Conservation (phyloP, 768 basidiomycete genomes). For the Tephrocybe rancida region DNA sequence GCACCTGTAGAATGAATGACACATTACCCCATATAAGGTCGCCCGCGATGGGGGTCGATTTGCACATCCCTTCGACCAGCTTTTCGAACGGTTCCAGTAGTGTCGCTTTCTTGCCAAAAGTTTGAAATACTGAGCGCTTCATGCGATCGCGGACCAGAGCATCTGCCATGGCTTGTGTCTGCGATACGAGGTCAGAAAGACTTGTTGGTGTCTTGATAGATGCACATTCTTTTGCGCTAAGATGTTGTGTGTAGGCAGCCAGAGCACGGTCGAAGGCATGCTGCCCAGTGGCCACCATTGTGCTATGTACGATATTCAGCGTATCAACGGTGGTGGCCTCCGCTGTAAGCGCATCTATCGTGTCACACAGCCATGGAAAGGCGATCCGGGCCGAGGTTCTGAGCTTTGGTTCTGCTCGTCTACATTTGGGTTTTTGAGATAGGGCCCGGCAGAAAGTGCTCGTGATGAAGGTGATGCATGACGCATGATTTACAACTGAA, state of each 20-base stretch:
- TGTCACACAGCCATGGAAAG: too few relatives aligned
- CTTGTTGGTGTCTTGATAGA: neutral
- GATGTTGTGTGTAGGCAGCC: slow-evolving; percentile 1
- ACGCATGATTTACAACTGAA: too few relatives aligned
- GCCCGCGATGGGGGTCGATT: neutral
- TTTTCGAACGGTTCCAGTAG: neutral
- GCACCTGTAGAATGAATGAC: slow-evolving; percentile 1
- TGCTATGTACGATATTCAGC: too few relatives aligned
- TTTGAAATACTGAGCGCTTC: neutral
- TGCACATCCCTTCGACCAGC: neutral
- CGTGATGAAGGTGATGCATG: too few relatives aligned
- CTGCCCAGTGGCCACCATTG: neutral
- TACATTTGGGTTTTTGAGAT: too few relatives aligned
- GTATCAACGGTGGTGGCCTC: too few relatives aligned
- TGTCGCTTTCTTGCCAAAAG: neutral
- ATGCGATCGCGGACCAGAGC: neutral
- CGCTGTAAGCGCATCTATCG: too few relatives aligned
- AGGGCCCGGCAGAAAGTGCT: too few relatives aligned
- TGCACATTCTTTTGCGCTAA: neutral
- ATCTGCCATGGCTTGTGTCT: neutral
- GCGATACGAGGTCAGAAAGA: neutral
- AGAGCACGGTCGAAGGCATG: neutral
- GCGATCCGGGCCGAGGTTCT: too few relatives aligned
- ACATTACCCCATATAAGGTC: slow-evolving; percentile 7
- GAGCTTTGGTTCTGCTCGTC: too few relatives aligned